These are phyloP conservation scores for Eimeria sp. DNA, from an alignment of 169 alveolate genomes.

Conservation along the genomic window DNA sequence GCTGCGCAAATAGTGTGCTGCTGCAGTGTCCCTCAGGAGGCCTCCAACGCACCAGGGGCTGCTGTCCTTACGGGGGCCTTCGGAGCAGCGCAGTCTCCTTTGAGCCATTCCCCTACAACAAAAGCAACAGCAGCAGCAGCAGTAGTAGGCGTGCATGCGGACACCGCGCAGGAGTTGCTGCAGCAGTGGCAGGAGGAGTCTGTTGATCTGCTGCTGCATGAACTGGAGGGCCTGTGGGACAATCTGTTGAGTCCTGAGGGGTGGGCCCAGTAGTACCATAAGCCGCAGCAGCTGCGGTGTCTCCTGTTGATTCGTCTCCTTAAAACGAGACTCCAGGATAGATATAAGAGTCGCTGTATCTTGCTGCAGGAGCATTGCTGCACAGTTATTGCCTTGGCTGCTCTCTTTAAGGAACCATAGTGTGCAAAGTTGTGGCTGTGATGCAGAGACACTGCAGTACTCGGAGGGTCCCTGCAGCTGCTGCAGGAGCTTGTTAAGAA, in stretches of 20 bases:
- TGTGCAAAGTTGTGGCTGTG: too few relatives aligned
- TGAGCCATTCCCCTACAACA: background rate
- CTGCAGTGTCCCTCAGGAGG: conserved; percentile 2
- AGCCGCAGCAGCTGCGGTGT: background rate
- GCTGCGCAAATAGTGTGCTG: background rate
- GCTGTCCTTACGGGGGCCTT: background rate
- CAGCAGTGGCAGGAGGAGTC: conserved; percentile 23
- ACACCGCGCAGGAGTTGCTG: background rate
- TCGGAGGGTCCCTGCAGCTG: background rate
- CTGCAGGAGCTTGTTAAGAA: background rate
- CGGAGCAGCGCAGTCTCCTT: background rate
- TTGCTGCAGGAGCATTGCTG: background rate
- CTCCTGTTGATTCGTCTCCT: background rate
- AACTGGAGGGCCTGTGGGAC: conserved; percentile 8
- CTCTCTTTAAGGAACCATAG: background rate
- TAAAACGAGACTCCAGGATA: too few relatives aligned
- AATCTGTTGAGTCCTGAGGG: background rate
- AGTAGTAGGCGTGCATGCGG: background rate
- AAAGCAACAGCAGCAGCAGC: too few relatives aligned
- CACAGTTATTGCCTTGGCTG: background rate
- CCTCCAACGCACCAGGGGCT: background rate
- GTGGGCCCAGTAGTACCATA: background rate
- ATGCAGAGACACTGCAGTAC: background rate
- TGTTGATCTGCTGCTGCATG: background rate
- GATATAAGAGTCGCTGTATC: background rate